Base-by-base conservation (phyloP, 371 early-diverging fungal genomes). In the Parasitella parasitica region DNA sequence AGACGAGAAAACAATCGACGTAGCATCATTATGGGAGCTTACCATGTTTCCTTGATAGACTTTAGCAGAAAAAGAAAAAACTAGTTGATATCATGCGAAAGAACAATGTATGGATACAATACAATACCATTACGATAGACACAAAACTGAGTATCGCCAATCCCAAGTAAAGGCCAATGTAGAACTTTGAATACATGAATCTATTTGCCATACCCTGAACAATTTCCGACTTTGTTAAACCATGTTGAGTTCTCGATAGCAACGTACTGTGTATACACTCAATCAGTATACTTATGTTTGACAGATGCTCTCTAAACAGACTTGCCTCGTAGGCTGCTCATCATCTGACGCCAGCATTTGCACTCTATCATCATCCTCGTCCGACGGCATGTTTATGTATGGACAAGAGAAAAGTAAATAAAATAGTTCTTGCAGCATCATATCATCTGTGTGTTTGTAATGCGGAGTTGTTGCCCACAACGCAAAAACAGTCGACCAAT, bases 171-270 rank as follows among this genome's bases (percentile, higher is more conserved):
- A 92, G 76, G 2, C 77, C 70, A 71, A 87, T 87, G 70, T 90
- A 92, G 61, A 85, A 86, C 15, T 69, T 82, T 20, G 89, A 88
- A 57, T 92, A 90, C 76, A 92, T 84, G 67, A 92, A 84, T n/a
- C 91, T 68, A 70, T 89, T 92, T 49, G 93, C 91, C 59, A 90
- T 76, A 39, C 87, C 86, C 59, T 86, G 79, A 12, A 92, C 73
- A 46, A 89, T 69, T 69, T 92, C 92, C 11, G 82, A 77, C 32
- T 78, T 71, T 34, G 86, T 80, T 24, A 90, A 73, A 12, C 84
- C 69, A 71, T 86, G 84, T 48, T 79, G 82, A 26, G 82, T 78
- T 22, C 78, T 68, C 30, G 63, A 67, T 5, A 38, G 30, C 18
- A 53, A 41, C 1, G 41, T 39, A 13, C 41, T 60, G 6, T 38